Evolutionary conservation across 2,329 filamentous ascomycete species (phyloP).

Genomic region (Magnaporthales sp.): DNA sequence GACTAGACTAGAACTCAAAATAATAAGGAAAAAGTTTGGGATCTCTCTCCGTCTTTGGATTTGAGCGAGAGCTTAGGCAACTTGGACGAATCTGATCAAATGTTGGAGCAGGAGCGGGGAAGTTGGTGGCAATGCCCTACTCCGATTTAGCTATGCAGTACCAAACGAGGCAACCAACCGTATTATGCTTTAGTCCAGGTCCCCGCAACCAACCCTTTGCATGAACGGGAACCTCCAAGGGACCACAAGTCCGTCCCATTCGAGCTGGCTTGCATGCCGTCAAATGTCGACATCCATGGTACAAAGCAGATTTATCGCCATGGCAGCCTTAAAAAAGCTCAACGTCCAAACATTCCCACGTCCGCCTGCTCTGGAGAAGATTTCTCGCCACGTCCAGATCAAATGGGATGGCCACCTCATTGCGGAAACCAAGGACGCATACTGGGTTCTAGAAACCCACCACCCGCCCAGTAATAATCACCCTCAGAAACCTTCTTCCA

Average conservation of each 20-base stretch:
- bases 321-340: conserved; percentile 26
- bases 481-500: not conserved
- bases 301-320: not conserved
- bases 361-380: conserved; percentile 47
- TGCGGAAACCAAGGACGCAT: conserved; percentile 49
- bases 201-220: not conserved
- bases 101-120: not conserved
- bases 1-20: no score
- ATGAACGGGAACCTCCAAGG: not conserved
- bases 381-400: conserved; percentile 43
- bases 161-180: not conserved
- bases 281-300: not conserved
- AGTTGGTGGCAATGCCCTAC: not conserved
- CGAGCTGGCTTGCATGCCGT: not conserved
- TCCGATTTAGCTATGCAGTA: not conserved
- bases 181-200: no score
- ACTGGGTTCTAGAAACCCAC: conserved; percentile 54
- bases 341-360: conserved; percentile 51
- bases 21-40: not conserved
- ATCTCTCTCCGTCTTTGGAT: not conserved
- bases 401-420: conserved; percentile 45
- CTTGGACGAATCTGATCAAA: not conserved
- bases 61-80: not conserved
- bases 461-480: conserved; percentile 46
- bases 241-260: not conserved